phyloP scores from a whole-genome alignment of 2,329 filamentous ascomycete genomes.

The Verruconis gallopava region DNA sequence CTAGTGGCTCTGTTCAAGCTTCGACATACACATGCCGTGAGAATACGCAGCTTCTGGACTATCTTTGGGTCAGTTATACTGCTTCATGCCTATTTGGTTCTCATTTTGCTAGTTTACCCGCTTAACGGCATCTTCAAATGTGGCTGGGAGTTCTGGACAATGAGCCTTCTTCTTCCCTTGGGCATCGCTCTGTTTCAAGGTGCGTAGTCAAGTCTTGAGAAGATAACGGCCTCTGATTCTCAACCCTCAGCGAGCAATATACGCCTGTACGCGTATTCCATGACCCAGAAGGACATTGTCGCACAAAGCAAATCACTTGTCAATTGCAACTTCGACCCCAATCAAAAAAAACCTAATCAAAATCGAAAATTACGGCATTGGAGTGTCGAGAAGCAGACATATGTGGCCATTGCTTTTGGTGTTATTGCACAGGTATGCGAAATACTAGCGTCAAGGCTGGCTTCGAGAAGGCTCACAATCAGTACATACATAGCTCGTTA shows the following conservation, averaged over 20 bases:
- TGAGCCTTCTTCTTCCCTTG: slow-evolving; percentile 51
- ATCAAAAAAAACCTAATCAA: slow-evolving; percentile 17
- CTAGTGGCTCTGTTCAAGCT: slow-evolving; percentile 24
- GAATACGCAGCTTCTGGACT: slow-evolving; percentile 29
- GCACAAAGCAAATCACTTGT: slow-evolving; percentile 30
- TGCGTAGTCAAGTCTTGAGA: too few species aligned
- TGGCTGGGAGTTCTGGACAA: slow-evolving; percentile 50
- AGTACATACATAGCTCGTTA: slow-evolving; percentile 34
- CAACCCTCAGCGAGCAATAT: slow-evolving; percentile 10
- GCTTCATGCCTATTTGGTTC: slow-evolving; percentile 31
- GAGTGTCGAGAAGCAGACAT: slow-evolving; percentile 37
- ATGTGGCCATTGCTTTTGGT: slow-evolving; percentile 38
- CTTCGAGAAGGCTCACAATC: not conserved
- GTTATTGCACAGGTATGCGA: slow-evolving; percentile 43
- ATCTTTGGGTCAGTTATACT: slow-evolving; percentile 30
- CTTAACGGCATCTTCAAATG: slow-evolving; percentile 32
- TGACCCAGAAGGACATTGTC: slow-evolving; percentile 8
- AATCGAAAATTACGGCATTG: slow-evolving; percentile 27
- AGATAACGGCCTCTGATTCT: slow-evolving; percentile 1
- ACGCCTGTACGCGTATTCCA: slow-evolving; percentile 10
- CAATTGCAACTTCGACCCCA: slow-evolving; percentile 14
- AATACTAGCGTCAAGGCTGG: not conserved
- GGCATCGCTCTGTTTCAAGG: slow-evolving; percentile 55
- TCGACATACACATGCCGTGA: slow-evolving; percentile 24
- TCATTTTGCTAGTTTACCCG: slow-evolving; percentile 28